These are phyloP conservation scores for Solanum chilense DNA, from an alignment of 257 asterid genomes.

Conservation along the genomic window DNA sequence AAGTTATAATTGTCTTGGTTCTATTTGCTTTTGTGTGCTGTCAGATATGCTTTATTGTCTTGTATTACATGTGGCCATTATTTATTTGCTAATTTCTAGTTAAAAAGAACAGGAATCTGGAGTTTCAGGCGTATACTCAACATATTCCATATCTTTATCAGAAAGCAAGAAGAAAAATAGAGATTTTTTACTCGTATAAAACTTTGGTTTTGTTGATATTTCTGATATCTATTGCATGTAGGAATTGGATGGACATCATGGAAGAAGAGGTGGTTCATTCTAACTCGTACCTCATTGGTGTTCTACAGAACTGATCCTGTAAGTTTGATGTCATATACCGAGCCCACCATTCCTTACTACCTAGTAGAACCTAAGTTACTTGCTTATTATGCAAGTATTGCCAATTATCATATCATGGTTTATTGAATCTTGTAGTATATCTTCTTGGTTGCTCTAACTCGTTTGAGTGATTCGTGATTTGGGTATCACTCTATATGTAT, in stretches of 20 bases:
- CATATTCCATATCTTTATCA: neutral
- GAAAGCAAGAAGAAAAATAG: neutral
- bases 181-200: neutral
- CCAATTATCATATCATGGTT: neutral
- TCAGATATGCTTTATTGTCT: neutral
- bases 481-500: neutral
- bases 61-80: neutral
- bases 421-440: neutral
- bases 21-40: neutral
- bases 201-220: neutral
- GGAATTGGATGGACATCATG: conserved; percentile 99
- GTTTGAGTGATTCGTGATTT: neutral
- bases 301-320: conserved; percentile 99
- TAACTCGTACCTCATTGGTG: conserved; percentile 94
- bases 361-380: neutral
- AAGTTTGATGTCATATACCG: conserved; percentile 21
- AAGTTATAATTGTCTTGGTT: neutral
- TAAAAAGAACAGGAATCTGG: neutral
- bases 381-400: neutral
- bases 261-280: conserved; percentile 98
- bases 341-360: neutral
- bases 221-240: conserved; percentile 13
- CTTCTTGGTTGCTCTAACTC: neutral
- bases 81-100: neutral
- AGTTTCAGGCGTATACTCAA: neutral